Conservation (phyloP, 176 grass and related monocot genomes). For the Avena insularis region DNA sequence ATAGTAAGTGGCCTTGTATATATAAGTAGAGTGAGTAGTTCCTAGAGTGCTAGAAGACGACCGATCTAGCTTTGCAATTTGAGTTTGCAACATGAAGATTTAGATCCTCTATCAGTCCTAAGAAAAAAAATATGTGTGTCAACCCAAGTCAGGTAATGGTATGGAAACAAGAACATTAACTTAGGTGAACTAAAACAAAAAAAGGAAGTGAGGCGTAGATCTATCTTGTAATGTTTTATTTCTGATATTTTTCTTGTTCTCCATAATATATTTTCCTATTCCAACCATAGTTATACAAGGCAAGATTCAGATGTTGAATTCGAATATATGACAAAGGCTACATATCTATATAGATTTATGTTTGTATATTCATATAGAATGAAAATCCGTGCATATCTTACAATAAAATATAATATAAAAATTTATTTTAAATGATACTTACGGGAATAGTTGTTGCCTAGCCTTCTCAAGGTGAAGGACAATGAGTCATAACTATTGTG, state of each 20-base stretch:
- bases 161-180: neutral
- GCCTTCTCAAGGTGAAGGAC: constrained; percentile 38
- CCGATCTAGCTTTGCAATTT: neutral
- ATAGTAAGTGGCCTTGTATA: neutral
- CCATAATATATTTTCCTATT: neutral
- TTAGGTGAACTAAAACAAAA: neutral
- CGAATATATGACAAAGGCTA: neutral
- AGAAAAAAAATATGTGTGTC: neutral
- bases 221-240: neutral
- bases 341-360: neutral
- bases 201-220: neutral
- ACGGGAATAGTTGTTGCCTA: constrained; percentile 48
- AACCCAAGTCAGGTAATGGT: neutral
- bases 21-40: neutral
- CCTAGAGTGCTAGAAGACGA: neutral
- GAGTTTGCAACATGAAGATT: neutral
- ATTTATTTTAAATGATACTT: constrained; percentile 31
- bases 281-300: neutral
- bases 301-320: neutral
- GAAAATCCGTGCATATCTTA: neutral
- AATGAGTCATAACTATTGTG: constrained; percentile 44
- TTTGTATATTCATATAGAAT: neutral
- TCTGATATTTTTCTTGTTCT: neutral
- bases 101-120: neutral
- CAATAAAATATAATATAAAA: neutral